phyloP scores from a whole-genome alignment of 1,284 basidiomycete species.

The Ceratobasidium sp. region DNA sequence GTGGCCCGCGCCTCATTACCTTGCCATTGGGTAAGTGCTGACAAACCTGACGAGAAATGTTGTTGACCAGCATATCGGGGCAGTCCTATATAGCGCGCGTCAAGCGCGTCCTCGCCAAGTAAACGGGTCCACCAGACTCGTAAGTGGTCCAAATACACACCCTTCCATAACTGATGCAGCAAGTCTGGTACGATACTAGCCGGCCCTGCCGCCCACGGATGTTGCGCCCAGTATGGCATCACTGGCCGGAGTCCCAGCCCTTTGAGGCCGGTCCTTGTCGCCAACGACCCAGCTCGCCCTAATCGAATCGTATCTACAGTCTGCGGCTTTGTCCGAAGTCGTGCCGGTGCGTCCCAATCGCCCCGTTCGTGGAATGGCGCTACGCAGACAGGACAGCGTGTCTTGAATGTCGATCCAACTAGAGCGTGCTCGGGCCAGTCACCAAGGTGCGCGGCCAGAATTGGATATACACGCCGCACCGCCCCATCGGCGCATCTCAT shows the following conservation, averaged over 20 bases:
- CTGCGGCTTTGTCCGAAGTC: neutral
- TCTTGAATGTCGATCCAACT: constrained; percentile 35
- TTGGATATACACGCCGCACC: constrained; percentile 40
- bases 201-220: constrained; percentile 44
- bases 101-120: constrained; percentile 45
- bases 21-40: constrained; percentile 18
- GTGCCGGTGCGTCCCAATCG: neutral
- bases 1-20: constrained; percentile 40
- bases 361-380: neutral
- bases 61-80: constrained; percentile 5
- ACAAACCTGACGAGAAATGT: neutral
- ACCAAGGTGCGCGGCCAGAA: constrained; percentile 47
- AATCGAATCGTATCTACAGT: neutral
- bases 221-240: constrained; percentile 53
- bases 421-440: constrained; percentile 48
- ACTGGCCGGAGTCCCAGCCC: constrained; percentile 35
- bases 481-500: constrained; percentile 44
- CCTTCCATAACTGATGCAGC: constrained; percentile 53
- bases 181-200: constrained; percentile 51
- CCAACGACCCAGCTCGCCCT: constrained; percentile 36
- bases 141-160: constrained; percentile 52
- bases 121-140: constrained; percentile 48
- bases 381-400: constrained; percentile 27
- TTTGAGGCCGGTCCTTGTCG: neutral
- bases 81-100: constrained; percentile 45